These are phyloP conservation scores for Pythium diclinum DNA, from an alignment of 352 stramenopile species.

Conservation along the genomic window DNA sequence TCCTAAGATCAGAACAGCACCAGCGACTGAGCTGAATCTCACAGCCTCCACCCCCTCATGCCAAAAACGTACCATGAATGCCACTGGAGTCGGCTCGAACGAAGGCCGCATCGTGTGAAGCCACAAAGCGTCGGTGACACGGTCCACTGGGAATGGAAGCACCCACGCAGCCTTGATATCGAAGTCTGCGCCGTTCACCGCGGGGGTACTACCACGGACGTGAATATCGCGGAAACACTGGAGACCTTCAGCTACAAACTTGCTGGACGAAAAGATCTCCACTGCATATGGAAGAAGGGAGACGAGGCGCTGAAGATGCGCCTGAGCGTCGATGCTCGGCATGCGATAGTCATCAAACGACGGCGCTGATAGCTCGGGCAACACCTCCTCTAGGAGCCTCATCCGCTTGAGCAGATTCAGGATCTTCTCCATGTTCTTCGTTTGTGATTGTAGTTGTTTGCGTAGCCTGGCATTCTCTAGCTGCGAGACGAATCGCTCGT, in stretches of 20 bases:
- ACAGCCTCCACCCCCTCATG: background rate
- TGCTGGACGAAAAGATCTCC: background rate
- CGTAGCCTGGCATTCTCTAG: conserved; percentile 19
- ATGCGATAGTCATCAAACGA: conserved; percentile 18
- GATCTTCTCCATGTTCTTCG: conserved; percentile 10
- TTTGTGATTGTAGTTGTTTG: conserved; percentile 7
- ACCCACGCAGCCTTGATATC: background rate
- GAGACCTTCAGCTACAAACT: background rate
- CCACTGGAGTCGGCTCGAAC: background rate
- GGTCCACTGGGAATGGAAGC: background rate
- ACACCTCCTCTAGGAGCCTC: background rate
- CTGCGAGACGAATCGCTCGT: conserved; percentile 8
- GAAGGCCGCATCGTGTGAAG: background rate
- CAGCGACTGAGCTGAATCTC: too few species aligned
- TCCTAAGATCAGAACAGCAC: background rate
- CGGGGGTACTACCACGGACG: background rate
- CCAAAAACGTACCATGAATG: conserved; percentile 2
- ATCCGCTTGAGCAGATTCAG: conserved; percentile 11
- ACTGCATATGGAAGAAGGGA: background rate
- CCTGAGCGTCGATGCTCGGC: conserved; percentile 2
- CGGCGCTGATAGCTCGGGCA: background rate
- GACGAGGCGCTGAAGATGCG: background rate
- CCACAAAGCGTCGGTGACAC: conserved; percentile 4
- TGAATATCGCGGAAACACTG: background rate
- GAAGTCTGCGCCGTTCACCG: background rate